phyloP scores from a whole-genome alignment of 2,329 filamentous ascomycete species.

The Mollisiaceae sp. region DNA sequence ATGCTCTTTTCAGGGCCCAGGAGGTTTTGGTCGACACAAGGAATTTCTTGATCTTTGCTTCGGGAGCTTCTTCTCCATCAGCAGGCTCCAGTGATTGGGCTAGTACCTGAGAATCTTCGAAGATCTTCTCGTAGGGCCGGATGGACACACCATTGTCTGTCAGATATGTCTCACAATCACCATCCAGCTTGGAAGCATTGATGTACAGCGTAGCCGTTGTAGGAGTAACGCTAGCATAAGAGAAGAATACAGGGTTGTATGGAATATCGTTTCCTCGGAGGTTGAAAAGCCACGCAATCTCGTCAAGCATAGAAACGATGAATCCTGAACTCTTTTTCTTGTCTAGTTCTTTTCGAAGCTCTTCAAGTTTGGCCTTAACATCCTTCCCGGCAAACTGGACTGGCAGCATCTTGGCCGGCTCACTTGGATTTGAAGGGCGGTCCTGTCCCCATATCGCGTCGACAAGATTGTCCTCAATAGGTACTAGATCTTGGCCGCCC shows the following conservation, averaged over 20 bases:
- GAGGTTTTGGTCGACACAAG: slow-evolving; percentile 87
- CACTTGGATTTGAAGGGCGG: slow-evolving; percentile 75
- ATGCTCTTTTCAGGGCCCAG: slow-evolving; percentile 86
- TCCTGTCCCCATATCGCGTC: slow-evolving; percentile 84
- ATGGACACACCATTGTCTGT: slow-evolving; percentile 71
- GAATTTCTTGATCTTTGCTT: slow-evolving; percentile 62
- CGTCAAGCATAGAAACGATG: slow-evolving; percentile 92
- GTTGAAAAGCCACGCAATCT: slow-evolving; percentile 99
- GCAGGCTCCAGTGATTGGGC: slow-evolving; percentile 50
- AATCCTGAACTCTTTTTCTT: slow-evolving; percentile 90
- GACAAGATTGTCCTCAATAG: slow-evolving; percentile 83
- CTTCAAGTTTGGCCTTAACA: slow-evolving; percentile 80
- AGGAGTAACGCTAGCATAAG: slow-evolving; percentile 87
- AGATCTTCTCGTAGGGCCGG: slow-evolving; percentile 82
- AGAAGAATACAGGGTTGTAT: slow-evolving; percentile 98
- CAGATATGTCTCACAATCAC: slow-evolving; percentile 73
- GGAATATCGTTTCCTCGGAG: slow-evolving; percentile 92
- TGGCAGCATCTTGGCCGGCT: slow-evolving; percentile 74
- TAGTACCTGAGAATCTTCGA: slow-evolving; percentile 74
- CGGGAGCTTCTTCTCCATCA: slow-evolving; percentile 43
- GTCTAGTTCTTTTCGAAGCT: slow-evolving; percentile 86
- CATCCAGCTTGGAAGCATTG: slow-evolving; percentile 76
- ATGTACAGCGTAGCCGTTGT: slow-evolving; percentile 81
- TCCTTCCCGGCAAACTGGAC: slow-evolving; percentile 81
- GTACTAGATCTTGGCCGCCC: slow-evolving; percentile 76